Base-by-base conservation (phyloP, 2,329 filamentous ascomycete species). In the Furcasterigmium furcatum region DNA sequence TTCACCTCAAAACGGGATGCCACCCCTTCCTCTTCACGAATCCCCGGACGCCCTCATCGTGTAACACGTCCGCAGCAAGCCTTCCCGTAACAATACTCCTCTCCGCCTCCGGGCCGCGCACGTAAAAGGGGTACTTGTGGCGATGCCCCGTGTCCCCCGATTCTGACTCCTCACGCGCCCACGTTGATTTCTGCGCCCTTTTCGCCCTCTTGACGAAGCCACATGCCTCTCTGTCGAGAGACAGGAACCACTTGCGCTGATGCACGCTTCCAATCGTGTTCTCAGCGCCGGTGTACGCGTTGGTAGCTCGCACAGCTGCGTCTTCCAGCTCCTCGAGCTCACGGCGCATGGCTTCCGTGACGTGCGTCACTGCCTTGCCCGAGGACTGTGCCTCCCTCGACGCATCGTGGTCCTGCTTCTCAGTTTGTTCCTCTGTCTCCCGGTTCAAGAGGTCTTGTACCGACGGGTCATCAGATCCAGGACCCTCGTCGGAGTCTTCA, bases 261-360 rank as follows among this genome's bases (percentile, higher is more conserved):
- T 88, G 77, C 4, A 88, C 68, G 30, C 83, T 87, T 6, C 77
- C 80, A 34, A 88, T 82, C 3, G 72, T 77, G 55, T 88, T 88
- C 2, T 56, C 70, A 0, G 85, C 81, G 5, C 85, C 84, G 0
- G 76, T 65, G 55, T 88, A 88, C 5, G 84, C 82, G 54, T 88
- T 88, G 6, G 74, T 79, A 3, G 59, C 59, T 8, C 80, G 75
- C 20, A 85, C 75, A 22, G 76, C 63, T 32, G 76, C 71, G 47
- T 82, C 74, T 46, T 78, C 69, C 9, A 72, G 57, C 53, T 77
- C 70, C 5, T 62, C 63, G 21, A 71, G 53, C 55, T 73, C 70
- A 29, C 59, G 58, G 43, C 72, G 67, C 52, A 66, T 62, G 3
- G 61, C 59, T 8, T 43, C 30, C 7, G 70, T 68, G 3, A 64